A percentile compares a stretch with the other conserved stretches of the same genome.
phyloP scores from a whole-genome alignment of 176 grass and related monocot species.

The Bonia amplexicaulis region DNA sequence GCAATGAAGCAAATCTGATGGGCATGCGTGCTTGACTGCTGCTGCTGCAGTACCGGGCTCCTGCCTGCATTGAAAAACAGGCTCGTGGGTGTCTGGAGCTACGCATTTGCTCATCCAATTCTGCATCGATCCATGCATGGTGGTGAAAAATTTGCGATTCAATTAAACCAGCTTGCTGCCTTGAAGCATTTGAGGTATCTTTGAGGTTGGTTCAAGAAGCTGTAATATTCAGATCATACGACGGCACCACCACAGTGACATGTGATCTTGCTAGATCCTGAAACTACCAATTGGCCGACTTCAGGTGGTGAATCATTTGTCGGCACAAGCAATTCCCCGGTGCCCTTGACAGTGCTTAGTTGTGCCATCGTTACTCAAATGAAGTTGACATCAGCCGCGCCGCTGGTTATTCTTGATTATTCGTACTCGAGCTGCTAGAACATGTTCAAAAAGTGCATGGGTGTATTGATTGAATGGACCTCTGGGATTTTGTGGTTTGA shows the following conservation, averaged over 20 bases:
- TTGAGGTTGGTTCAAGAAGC: background rate
- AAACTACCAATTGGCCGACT: background rate
- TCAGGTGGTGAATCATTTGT: constrained; percentile 9
- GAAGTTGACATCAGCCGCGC: background rate
- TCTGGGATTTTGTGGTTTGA: background rate
- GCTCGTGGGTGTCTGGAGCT: background rate
- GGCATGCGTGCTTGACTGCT: background rate
- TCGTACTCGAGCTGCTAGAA: background rate
- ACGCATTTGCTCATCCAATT: background rate
- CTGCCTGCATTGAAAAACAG: background rate
- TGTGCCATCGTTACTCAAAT: background rate
- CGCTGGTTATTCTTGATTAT: background rate
- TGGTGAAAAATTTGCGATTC: background rate
- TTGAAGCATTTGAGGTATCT: background rate
- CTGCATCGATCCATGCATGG: background rate
- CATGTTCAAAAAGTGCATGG: background rate
- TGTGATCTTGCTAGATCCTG: background rate
- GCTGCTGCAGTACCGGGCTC: background rate
- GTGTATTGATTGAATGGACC: background rate
- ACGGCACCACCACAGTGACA: background rate
- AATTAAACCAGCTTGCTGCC: background rate
- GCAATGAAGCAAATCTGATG: background rate
- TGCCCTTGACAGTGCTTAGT: background rate
- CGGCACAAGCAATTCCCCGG: background rate
- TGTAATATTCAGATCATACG: background rate